Conservation (phyloP, 495 filamentous ascomycete genomes). For the Cladorrhinum samala region DNA sequence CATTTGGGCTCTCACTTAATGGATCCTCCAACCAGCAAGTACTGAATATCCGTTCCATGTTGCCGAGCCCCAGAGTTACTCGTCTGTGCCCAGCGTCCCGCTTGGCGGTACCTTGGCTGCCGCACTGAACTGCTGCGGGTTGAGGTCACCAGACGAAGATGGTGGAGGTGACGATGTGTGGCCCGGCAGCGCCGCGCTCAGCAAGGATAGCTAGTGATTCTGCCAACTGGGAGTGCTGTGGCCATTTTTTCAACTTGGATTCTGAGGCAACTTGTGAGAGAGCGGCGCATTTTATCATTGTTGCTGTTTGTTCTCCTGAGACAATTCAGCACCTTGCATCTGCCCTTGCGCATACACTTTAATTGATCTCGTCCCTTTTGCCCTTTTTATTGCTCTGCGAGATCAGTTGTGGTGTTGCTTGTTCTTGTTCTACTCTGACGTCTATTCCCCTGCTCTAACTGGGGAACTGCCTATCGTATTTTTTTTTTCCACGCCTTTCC, state of each 20-base stretch:
- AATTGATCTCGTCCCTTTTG: neutral
- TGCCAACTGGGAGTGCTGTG: conserved; percentile 9
- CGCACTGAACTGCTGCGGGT: conserved; percentile 17
- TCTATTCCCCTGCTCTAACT: neutral
- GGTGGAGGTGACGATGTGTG: conserved; percentile 2
- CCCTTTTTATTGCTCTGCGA: neutral
- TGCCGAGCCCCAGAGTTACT: conserved; percentile 10
- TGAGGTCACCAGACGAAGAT: conserved; percentile 24
- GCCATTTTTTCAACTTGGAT: conserved; percentile 11
- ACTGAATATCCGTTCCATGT: conserved; percentile 9
- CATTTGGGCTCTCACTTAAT: neutral
- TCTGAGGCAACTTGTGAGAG: conserved; percentile 1
- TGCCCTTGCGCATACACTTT: neutral
- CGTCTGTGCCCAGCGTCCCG: conserved; percentile 1
- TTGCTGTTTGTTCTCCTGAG: no score
- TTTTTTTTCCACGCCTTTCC: conserved; percentile 3
- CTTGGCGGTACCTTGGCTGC: conserved; percentile 14
- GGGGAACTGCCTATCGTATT: neutral
- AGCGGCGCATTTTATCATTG: conserved; percentile 3
- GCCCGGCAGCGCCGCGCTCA: conserved; percentile 13
- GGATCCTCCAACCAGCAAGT: neutral
- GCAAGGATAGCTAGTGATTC: conserved; percentile 10
- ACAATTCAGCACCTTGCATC: conserved; percentile 4
- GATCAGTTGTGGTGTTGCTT: neutral
- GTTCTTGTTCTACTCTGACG: neutral